Base-by-base conservation (phyloP, 2,329 filamentous ascomycete genomes). In the Claviceps sp. region DNA sequence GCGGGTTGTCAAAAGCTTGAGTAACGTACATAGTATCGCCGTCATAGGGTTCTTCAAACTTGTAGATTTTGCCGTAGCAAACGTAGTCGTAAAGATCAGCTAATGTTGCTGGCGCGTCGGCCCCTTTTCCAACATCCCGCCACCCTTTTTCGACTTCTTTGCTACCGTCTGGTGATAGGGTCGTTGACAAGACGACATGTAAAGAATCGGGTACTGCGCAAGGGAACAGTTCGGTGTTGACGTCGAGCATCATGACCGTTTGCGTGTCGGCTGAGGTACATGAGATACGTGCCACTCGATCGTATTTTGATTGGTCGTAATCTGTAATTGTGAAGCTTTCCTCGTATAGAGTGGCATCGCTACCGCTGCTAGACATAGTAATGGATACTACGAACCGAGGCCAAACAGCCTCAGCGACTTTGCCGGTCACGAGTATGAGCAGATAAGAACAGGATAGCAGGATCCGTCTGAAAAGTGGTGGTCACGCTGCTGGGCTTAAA, bases 211-310 rank as follows among this genome's bases (percentile, higher is more conserved):
- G 86, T 8, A 81, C 72, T 41, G 73, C 67, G 61, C 86, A 81
- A 2, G 87, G 87, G 70, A 93, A 96, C 7, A 98, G 80, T 71
- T 98, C 91, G 53, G 81, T 85, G 75, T 97, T 96, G 70, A 97
- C 82, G 71, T 98, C 93, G 55, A 98, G 85, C 5, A 81, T 84
- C 73, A 97, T 83, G 57, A 81, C 77, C 34, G 86, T 87, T 57
- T 81, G 76, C 60, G 78, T 79, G 70, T 95, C 88, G 59, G 78
- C 75, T 24, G 85, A 91, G 50, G 78, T 86, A 64, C 82, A 89
- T 52, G 75, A 81, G 64, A 97, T 81, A 60, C 93, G 91, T 52
- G 88, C 86, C 26, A 96, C 91, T 58, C 91, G 88, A 72, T 97
- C 93, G 71, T 98, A 98, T 72, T 96, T 95, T 63, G 84, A 79